Percentiles rank a stretch among this genome's conserved stretches.
Evolutionary conservation across 2,329 filamentous ascomycete genomes (phyloP).

Genomic region (Dothistroma pini): DNA sequence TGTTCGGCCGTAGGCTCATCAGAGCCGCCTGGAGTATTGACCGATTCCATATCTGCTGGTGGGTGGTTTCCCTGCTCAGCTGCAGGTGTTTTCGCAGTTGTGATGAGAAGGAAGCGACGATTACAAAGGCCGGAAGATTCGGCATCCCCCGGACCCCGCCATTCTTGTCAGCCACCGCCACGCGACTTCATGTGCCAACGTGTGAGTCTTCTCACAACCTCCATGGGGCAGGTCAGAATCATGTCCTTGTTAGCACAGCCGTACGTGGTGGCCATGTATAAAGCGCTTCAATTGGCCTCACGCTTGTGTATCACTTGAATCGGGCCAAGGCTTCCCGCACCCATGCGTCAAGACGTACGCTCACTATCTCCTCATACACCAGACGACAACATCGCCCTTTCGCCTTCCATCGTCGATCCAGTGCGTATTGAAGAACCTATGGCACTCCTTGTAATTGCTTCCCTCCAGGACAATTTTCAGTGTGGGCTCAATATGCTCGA

Average conservation of each 20-base stretch:
- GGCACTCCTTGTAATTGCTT: constrained; percentile 55
- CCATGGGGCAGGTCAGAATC: no score
- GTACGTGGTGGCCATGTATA: no score
- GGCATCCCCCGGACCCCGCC: no score
- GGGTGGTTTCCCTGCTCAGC: background rate
- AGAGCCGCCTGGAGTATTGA: background rate
- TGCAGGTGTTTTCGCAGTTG: background rate
- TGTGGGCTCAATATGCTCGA: constrained; percentile 54
- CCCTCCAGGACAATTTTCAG: constrained; percentile 43
- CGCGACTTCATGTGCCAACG: no score
- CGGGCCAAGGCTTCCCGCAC: no score
- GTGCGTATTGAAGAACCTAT: constrained; percentile 58
- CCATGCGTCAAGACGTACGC: background rate
- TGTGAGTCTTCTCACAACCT: no score
- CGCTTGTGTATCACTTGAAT: background rate
- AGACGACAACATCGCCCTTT: constrained; percentile 60
- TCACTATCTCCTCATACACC: constrained; percentile 36
- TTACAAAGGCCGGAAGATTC: no score
- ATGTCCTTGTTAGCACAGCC: no score
- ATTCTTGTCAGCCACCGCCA: no score
- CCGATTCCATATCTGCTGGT: background rate
- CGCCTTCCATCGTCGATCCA: constrained; percentile 62
- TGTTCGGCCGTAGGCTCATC: background rate
- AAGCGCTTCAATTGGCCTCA: background rate
- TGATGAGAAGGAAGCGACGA: background rate